Evolutionary conservation across 345 rosid genomes (phyloP).

Genomic region (Crucihimalaya himalaica): DNA sequence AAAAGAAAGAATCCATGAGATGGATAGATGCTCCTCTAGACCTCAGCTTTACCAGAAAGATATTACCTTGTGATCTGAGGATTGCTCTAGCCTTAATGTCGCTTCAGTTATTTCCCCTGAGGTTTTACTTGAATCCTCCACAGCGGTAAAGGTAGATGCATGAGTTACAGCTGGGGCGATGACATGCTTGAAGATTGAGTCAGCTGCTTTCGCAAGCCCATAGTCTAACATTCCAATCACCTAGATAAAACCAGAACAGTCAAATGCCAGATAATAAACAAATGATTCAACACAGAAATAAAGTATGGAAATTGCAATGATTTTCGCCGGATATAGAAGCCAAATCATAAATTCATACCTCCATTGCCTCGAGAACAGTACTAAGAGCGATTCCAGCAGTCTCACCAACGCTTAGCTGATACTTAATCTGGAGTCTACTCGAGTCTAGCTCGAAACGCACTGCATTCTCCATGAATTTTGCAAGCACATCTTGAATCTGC

Average conservation of each 20-base stretch:
- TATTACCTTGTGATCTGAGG: conserved; percentile 55
- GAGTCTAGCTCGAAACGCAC: conserved; percentile 66
- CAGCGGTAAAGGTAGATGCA: conserved; percentile 52
- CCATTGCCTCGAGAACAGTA: conserved; percentile 77
- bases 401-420: conserved; percentile 51
- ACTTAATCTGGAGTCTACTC: conserved; percentile 53
- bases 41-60: not conserved
- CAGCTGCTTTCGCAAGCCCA: conserved; percentile 90
- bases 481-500: conserved; percentile 91
- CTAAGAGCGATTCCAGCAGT: conserved; percentile 55
- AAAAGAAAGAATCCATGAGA: conserved; percentile 19
- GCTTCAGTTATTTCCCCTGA: conserved; percentile 55
- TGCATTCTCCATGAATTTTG: conserved; percentile 67
- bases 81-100: conserved; percentile 52
- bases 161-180: conserved; percentile 69
- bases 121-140: conserved; percentile 54
- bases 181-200: conserved; percentile 78
- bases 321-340: not conserved
- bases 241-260: conserved; percentile 44
- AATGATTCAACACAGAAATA: not conserved
- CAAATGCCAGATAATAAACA: conserved; percentile 7
- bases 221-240: conserved; percentile 81
- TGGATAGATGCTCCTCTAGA: not conserved
- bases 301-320: not conserved
- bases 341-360: conserved; percentile 53